These are phyloP conservation scores for Diplodia seriata DNA, from an alignment of 2,329 filamentous ascomycete species.

Conservation along the genomic window DNA sequence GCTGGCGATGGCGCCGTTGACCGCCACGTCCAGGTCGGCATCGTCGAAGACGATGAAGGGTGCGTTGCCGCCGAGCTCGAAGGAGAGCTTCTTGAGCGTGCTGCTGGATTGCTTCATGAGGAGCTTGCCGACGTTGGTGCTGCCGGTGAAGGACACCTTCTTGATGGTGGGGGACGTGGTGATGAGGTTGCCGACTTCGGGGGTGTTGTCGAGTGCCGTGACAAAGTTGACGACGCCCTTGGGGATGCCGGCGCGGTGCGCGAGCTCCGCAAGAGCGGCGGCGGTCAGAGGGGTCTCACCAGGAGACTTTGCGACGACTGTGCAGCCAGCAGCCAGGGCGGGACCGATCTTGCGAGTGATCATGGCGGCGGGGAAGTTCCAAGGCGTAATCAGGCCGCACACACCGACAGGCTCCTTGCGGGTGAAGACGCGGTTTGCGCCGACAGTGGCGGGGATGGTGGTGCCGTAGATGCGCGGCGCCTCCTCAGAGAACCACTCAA, in stretches of 20 bases:
- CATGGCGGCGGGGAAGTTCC: slow-evolving; percentile 75
- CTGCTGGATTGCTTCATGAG: slow-evolving; percentile 89
- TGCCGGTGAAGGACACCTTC: slow-evolving; percentile 94
- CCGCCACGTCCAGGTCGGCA: slow-evolving; percentile 84
- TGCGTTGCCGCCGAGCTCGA: slow-evolving; percentile 93
- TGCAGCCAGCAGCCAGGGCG: slow-evolving; percentile 91
- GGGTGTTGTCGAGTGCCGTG: slow-evolving; percentile 79
- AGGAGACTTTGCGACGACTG: slow-evolving; percentile 89
- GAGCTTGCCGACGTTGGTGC: slow-evolving; percentile 69
- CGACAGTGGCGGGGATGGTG: slow-evolving; percentile 72
- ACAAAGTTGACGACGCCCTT: slow-evolving; percentile 91
- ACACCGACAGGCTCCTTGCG: slow-evolving; percentile 86
- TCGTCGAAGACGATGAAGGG: slow-evolving; percentile 98
- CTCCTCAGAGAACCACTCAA: slow-evolving; percentile 41
- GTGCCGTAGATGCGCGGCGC: slow-evolving; percentile 60
- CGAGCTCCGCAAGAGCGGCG: slow-evolving; percentile 85
- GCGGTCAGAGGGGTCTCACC: slow-evolving; percentile 92
- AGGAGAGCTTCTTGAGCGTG: slow-evolving; percentile 84
- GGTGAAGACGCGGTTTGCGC: slow-evolving; percentile 77
- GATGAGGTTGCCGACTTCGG: slow-evolving; percentile 76
- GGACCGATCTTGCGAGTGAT: slow-evolving; percentile 62
- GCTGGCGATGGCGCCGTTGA: slow-evolving; percentile 79
- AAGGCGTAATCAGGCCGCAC: slow-evolving; percentile 82
- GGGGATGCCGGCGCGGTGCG: slow-evolving; percentile 84
- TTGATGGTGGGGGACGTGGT: slow-evolving; percentile 78